phyloP scores from a whole-genome alignment of 345 rosid genomes.

The Boechera divaricarpa region DNA sequence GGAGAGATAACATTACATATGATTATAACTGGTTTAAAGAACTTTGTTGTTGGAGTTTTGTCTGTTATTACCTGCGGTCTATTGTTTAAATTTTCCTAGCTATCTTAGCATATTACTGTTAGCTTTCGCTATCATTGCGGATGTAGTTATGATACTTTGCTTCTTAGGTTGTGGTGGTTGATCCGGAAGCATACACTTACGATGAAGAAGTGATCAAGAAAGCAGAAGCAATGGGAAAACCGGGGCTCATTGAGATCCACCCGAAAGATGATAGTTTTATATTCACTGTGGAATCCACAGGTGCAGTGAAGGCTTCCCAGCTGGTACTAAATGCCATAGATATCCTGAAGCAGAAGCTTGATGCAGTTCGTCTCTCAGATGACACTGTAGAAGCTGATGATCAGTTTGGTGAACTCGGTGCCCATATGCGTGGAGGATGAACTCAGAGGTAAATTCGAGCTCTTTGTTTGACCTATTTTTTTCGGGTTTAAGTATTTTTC shows the following conservation, averaged over 20 bases:
- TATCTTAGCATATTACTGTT: neutral
- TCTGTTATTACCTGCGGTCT: neutral
- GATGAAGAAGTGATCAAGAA: slow-evolving; percentile 94
- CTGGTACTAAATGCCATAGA: slow-evolving; percentile 88
- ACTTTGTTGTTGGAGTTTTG: neutral
- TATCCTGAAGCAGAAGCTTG: slow-evolving; percentile 83
- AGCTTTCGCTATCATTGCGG: neutral
- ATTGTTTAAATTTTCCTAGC: neutral
- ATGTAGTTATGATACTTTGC: neutral
- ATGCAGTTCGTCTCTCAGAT: slow-evolving; percentile 88
- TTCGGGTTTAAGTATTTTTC: slow-evolving; percentile 18
- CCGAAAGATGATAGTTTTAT: slow-evolving; percentile 86
- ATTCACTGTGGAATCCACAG: slow-evolving; percentile 93
- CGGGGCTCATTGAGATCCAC: slow-evolving; percentile 84
- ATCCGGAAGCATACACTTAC: slow-evolving; percentile 89
- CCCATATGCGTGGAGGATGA: slow-evolving; percentile 95
- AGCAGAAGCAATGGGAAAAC: slow-evolving; percentile 91
- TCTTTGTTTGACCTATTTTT: slow-evolving; percentile 11
- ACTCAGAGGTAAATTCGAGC: neutral
- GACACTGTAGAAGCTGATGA: slow-evolving; percentile 98
- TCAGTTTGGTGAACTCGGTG: slow-evolving; percentile 98
- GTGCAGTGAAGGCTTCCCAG: slow-evolving; percentile 90
- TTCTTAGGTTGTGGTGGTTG: slow-evolving; percentile 74
- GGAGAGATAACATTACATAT: neutral
- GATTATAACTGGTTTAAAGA: neutral